Conservation (phyloP, 352 stramenopile genomes). For the Globisporangium alternatum region DNA sequence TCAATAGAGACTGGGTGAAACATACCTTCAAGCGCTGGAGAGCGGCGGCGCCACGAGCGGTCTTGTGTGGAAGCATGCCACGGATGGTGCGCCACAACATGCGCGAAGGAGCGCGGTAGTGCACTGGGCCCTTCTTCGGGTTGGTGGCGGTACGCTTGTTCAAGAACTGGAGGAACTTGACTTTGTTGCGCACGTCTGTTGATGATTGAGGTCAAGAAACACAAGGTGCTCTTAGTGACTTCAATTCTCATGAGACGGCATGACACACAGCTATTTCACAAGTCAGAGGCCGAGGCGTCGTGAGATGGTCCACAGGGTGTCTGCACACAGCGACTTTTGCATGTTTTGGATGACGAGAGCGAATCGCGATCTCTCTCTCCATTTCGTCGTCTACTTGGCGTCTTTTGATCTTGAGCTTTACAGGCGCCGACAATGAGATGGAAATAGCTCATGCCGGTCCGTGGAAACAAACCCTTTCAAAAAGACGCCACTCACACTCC, state of each 20-base stretch:
- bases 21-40: constrained; percentile 93
- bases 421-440: not conserved
- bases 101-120: constrained; percentile 96
- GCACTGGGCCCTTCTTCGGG: constrained; percentile 95
- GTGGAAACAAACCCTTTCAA: not conserved
- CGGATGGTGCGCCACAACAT: constrained; percentile 94
- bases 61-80: constrained; percentile 99
- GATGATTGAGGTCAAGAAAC: constrained; percentile 27
- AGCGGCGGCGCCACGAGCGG: constrained; percentile 92
- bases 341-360: constrained; percentile 64
- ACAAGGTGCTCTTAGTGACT: constrained; percentile 16
- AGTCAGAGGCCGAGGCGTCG: constrained; percentile 7
- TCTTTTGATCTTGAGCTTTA: not conserved
- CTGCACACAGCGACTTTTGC: constrained; percentile 91
- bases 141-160: constrained; percentile 99
- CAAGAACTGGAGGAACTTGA: constrained; percentile 99
- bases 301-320: constrained; percentile 48
- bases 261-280: constrained; percentile 55
- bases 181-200: constrained; percentile 93
- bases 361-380: constrained; percentile 10
- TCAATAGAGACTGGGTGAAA: not conserved
- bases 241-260: constrained; percentile 47
- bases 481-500: constrained; percentile 19
- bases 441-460: not conserved
- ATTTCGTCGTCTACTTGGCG: constrained; percentile 11